Conservation (phyloP, 306 rosid species). For the Oxytropis ochrocephala region DNA sequence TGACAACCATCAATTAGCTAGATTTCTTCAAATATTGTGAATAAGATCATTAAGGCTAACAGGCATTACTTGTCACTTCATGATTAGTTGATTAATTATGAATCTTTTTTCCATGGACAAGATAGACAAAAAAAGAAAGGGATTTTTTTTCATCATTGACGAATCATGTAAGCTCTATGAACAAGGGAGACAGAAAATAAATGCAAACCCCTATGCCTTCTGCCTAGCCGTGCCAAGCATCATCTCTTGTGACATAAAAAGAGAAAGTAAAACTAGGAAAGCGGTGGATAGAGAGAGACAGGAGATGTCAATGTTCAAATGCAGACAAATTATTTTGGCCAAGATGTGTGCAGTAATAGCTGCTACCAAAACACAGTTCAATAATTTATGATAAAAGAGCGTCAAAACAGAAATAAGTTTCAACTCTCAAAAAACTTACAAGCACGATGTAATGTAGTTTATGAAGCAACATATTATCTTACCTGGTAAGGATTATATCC, state of each 20-base stretch:
- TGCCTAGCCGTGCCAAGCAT: background rate
- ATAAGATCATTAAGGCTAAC: background rate
- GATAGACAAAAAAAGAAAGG: background rate
- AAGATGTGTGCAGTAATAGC: background rate
- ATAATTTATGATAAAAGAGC: background rate
- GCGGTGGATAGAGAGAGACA: background rate
- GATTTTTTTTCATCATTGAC: background rate
- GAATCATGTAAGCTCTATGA: background rate
- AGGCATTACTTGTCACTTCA: background rate
- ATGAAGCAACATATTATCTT: conserved; percentile 17
- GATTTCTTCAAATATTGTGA: background rate
- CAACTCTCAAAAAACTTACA: background rate
- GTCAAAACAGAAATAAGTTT: background rate
- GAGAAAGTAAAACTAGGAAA: background rate
- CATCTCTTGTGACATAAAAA: background rate
- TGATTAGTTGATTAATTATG: background rate
- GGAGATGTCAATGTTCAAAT: background rate
- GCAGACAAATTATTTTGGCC: background rate
- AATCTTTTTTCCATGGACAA: background rate
- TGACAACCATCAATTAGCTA: background rate
- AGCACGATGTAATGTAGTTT: background rate
- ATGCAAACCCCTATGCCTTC: background rate
- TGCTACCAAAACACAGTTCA: background rate
- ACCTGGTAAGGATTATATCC: conserved; percentile 98
- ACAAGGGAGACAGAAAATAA: background rate